Conservation (phyloP, 352 stramenopile genomes). For the Phytophthora sansomeana region DNA sequence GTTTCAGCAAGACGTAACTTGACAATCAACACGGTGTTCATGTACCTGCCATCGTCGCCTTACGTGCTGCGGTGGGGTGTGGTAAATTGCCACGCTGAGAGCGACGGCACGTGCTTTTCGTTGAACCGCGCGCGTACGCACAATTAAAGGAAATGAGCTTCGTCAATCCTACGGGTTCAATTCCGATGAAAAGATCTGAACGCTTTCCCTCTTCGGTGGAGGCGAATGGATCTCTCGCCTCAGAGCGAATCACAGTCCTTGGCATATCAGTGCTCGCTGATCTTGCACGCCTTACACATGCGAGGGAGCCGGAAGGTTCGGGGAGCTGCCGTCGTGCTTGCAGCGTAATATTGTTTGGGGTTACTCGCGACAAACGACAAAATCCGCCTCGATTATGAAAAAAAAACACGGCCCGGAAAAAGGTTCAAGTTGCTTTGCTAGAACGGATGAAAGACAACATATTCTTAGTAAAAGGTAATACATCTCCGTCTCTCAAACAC, state of each 20-base stretch:
- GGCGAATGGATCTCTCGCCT: conserved; percentile 1
- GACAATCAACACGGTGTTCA: background rate
- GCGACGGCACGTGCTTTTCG: background rate
- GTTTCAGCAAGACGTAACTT: conserved; percentile 1
- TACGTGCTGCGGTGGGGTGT: conserved; percentile 1
- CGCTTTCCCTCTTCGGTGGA: conserved; percentile 2
- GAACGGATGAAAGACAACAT: background rate
- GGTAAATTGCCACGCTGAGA: no score
- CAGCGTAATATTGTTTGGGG: background rate
- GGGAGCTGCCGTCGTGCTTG: conserved; percentile 10
- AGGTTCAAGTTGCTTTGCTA: background rate
- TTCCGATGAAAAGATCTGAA: conserved; percentile 6
- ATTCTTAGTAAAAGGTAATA: background rate
- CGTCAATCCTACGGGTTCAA: no score
- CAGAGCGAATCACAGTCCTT: background rate
- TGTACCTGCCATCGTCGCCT: background rate
- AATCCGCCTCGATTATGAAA: background rate
- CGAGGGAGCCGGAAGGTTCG: conserved; percentile 19
- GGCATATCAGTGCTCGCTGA: conserved; percentile 18
- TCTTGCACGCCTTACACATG: conserved; percentile 12
- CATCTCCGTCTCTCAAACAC: background rate
- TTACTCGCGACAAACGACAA: conserved; percentile 10
- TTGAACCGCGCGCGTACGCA: background rate
- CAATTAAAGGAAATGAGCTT: background rate
- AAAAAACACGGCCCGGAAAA: background rate